Percentiles rank a stretch among this genome's conserved stretches.
These are phyloP conservation scores for Millerago galiae DNA, from an alignment of 805 yeast genomes.

Conservation along the genomic window DNA sequence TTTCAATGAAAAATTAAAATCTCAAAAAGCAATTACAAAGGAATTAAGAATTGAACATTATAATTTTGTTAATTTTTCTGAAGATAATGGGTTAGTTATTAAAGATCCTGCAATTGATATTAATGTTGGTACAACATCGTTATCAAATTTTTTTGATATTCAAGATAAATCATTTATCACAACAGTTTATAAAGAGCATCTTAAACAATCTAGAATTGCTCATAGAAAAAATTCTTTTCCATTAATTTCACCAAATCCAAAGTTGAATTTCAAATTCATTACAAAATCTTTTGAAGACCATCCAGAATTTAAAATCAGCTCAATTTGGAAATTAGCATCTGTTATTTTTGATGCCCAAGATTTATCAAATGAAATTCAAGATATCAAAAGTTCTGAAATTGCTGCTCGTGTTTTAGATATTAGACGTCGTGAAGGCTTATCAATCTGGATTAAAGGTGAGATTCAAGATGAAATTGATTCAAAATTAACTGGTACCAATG, in stretches of 20 bases:
- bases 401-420: conserved; percentile 24
- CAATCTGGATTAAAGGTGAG: conserved; percentile 50
- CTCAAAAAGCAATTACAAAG: conserved; percentile 22
- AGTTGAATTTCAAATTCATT: conserved; percentile 27
- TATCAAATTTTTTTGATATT: conserved; percentile 2
- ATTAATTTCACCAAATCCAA: conserved; percentile 23
- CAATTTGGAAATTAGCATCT: conserved; percentile 52
- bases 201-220: conserved; percentile 18
- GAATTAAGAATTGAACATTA: conserved; percentile 23
- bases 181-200: conserved; percentile 20
- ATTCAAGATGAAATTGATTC: conserved; percentile 30
- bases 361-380: conserved; percentile 13
- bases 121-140: conserved; percentile 1
- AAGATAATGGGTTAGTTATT: conserved; percentile 12
- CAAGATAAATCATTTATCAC: conserved; percentile 11
- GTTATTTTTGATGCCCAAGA: conserved; percentile 48
- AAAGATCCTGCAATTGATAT: conserved; percentile 4
- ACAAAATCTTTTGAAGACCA: conserved; percentile 14
- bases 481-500: conserved; percentile 27
- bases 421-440: conserved; percentile 39
- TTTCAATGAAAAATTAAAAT: conserved; percentile 29
- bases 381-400: conserved; percentile 18
- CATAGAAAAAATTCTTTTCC: conserved; percentile 34
- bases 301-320: conserved; percentile 22
- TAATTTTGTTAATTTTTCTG: conserved; percentile 20